Base-by-base conservation (phyloP, 345 rosid species). In the Rhizophora mangle region DNA sequence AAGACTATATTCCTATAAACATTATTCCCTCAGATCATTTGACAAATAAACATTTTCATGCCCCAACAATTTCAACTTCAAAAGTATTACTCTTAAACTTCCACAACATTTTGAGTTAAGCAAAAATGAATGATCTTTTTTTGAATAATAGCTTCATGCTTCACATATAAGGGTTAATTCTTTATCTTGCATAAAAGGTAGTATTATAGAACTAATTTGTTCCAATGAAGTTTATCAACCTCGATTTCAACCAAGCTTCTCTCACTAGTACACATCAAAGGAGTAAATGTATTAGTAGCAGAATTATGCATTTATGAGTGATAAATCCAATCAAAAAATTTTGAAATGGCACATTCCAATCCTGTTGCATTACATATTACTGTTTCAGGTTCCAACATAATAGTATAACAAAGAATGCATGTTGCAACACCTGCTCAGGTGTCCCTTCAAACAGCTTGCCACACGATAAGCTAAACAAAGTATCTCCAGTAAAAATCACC, bases 371-470 rank as follows among this genome's bases (percentile, higher is more conserved):
- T 55, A 21, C 30, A 0, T 55, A 26, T 26, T 22, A 24, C 31
- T 21, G 13, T 56, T 21, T 56, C 6, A 56, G 60, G 29, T 21
- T 6, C 31, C 26, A 56, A 31, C 13, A 56, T 56, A 9, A 13
- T 6, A 19, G 15, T 13, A 43, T 34, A 43, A 43, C 49, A 43
- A 13, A 43, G 49, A 13, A 43, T 34, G 37, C 37, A 43, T 3
- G 18, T 43, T 0, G 16, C 18, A 0, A 43, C 79, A 95, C 99
- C 97, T 95, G 86, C 77, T 84, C 89, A 15, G 93, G 96, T 32
- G 86, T 86, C 75, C 97, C 99, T 81, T 95, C 99, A 61, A 91
- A 87, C 73, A 92, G 89, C 80, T 84, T 92, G 80, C 99, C 99
- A 76, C 99, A 95, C 1, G 97, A 90, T 84, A 95, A 85, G 89